These are phyloP conservation scores for Leccinum variicolor DNA, from an alignment of 768 basidiomycete species.

Conservation along the genomic window DNA sequence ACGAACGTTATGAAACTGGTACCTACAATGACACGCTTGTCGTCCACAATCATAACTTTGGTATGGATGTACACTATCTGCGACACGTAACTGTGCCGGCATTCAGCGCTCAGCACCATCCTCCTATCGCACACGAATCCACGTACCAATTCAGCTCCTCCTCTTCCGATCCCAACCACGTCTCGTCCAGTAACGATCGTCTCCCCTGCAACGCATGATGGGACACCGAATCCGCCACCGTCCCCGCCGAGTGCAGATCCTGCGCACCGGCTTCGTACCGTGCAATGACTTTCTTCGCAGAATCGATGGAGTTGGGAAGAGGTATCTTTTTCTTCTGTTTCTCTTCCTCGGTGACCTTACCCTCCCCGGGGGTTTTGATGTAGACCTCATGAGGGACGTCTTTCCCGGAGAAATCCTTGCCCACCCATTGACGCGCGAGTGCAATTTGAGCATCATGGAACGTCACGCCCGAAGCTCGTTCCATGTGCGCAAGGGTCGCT, in stretches of 20 bases:
- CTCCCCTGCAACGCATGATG: constrained; percentile 74
- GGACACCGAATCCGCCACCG: constrained; percentile 71
- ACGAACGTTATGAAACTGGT: not conserved
- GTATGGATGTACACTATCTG: constrained; percentile 81
- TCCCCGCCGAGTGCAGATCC: constrained; percentile 51
- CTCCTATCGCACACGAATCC: constrained; percentile 1
- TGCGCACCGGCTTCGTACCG: constrained; percentile 69
- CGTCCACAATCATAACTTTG: constrained; percentile 95
- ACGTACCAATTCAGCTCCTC: constrained; percentile 82
- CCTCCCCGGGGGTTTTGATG: constrained; percentile 54
- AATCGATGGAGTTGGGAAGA: constrained; percentile 63
- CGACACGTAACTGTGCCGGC: constrained; percentile 62
- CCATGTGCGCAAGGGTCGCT: constrained; percentile 56
- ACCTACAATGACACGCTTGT: constrained; percentile 81
- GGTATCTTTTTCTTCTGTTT: constrained; percentile 57
- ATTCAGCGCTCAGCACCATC: constrained; percentile 4
- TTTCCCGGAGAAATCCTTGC: constrained; percentile 37
- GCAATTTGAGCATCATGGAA: constrained; percentile 89
- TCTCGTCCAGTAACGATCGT: constrained; percentile 65
- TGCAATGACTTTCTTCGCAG: constrained; percentile 64
- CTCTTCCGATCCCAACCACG: constrained; percentile 79
- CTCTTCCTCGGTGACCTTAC: constrained; percentile 50
- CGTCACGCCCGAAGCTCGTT: constrained; percentile 68
- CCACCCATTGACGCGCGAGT: constrained; percentile 72
- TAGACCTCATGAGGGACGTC: constrained; percentile 49